Evolutionary conservation across 108 stramenopile species (phyloP).

Genomic region (Nitzschia palea): DNA sequence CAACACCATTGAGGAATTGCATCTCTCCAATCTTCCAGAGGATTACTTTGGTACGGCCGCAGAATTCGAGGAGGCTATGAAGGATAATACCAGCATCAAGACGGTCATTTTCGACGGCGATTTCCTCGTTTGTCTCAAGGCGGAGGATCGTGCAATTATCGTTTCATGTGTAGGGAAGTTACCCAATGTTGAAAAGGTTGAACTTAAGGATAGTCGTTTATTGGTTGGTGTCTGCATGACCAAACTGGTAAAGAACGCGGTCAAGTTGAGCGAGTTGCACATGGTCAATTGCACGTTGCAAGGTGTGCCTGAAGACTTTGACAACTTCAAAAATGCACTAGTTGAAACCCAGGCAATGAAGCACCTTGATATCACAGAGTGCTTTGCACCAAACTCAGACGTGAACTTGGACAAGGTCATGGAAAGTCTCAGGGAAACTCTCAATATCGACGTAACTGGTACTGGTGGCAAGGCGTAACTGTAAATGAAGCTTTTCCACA

Average conservation of each 20-base stretch:
- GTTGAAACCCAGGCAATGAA: not conserved
- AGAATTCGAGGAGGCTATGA: not conserved
- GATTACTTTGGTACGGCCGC: not conserved
- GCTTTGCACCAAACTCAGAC: not conserved
- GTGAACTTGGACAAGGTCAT: not conserved
- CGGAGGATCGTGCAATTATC: not conserved
- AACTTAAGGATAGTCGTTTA: not conserved
- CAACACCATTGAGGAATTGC: not conserved
- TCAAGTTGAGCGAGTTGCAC: not conserved
- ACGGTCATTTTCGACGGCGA: slow-evolving; percentile 6
- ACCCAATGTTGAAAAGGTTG: not conserved
- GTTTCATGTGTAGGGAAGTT: not conserved
- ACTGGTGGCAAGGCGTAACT: too few relatives aligned
- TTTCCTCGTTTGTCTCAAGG: not conserved
- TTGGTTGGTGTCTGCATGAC: not conserved
- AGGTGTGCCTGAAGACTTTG: slow-evolving; percentile 1
- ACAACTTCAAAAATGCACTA: not conserved
- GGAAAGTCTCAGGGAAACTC: not conserved
- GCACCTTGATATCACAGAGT: not conserved
- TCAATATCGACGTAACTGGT: too few relatives aligned
- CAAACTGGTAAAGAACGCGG: not conserved
- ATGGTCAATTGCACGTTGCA: slow-evolving; percentile 1
- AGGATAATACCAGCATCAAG: slow-evolving; percentile 4
- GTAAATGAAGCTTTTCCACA: too few relatives aligned
- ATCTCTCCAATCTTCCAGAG: slow-evolving; percentile 2